Percentiles rank a stretch among this genome's conserved stretches.
Conservation (phyloP, 345 rosid species). For the Melastoma malabathricum region DNA sequence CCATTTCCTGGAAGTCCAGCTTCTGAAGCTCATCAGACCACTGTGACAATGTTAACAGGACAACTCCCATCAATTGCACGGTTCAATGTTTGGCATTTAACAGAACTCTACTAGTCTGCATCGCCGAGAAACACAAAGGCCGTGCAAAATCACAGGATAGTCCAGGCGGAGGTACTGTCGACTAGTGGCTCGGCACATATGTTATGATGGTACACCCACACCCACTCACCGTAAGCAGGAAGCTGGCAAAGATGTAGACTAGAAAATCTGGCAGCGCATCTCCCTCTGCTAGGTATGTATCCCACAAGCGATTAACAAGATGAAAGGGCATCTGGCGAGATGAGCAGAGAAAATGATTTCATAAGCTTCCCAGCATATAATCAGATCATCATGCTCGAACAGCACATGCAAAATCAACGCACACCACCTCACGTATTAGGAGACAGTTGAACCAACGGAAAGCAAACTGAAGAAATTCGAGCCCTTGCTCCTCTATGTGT, state of each 20-base stretch:
- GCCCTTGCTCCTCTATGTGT: slow-evolving; percentile 97
- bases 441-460: slow-evolving; percentile 99
- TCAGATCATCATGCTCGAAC: no score
- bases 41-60: slow-evolving; percentile 17
- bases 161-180: no score
- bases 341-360: no score
- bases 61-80: no score
- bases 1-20: slow-evolving; percentile 97
- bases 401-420: no score
- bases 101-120: no score
- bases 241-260: slow-evolving; percentile 89
- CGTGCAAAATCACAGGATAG: no score
- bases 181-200: no score
- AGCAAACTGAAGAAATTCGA: slow-evolving; percentile 94
- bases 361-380: no score
- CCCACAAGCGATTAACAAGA: slow-evolving; percentile 90
- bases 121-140: no score
- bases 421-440: slow-evolving; percentile 80
- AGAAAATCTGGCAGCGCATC: slow-evolving; percentile 97
- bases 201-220: no score
- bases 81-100: no score
- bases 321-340: slow-evolving; percentile 58
- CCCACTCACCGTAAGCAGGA: slow-evolving; percentile 70
- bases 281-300: slow-evolving; percentile 98
- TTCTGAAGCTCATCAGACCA: slow-evolving; percentile 85